These are phyloP conservation scores for Gorgonomyces haynaldii DNA, from an alignment of 192 early-diverging fungal genomes.

Conservation along the genomic window DNA sequence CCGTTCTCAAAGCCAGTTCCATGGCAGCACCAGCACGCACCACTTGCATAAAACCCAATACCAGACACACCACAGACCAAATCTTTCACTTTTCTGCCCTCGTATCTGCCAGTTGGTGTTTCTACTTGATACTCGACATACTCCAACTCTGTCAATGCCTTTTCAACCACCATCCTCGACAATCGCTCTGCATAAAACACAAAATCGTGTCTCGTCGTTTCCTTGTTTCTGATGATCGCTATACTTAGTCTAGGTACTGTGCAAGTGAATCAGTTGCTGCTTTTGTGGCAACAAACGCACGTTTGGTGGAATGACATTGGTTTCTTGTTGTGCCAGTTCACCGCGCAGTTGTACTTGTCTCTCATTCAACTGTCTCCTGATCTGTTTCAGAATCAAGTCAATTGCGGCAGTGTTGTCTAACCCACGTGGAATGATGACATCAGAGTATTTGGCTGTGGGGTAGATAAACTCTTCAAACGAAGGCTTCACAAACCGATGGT, in stretches of 20 bases:
- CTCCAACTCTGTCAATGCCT: slow-evolving; percentile 56
- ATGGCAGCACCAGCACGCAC: slow-evolving; percentile 83
- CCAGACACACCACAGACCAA: slow-evolving; percentile 6
- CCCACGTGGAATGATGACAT: slow-evolving; percentile 82
- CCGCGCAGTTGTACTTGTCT: slow-evolving; percentile 29
- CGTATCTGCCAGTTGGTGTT: slow-evolving; percentile 52
- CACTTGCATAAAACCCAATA: slow-evolving; percentile 53
- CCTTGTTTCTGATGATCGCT: slow-evolving; percentile 65
- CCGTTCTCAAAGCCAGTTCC: slow-evolving; percentile 74
- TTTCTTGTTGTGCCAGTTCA: slow-evolving; percentile 10
- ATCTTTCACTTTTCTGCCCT: slow-evolving; percentile 40
- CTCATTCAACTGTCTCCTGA: slow-evolving; percentile 71
- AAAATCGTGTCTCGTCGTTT: slow-evolving; percentile 69
- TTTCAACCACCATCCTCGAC: slow-evolving; percentile 72
- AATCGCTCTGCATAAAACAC: slow-evolving; percentile 86
- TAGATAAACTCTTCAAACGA: slow-evolving; percentile 84
- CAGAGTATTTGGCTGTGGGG: slow-evolving; percentile 87
- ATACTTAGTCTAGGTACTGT: no score
- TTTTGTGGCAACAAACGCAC: slow-evolving; percentile 35
- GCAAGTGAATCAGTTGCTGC: slow-evolving; percentile 34
- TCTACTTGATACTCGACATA: slow-evolving; percentile 30
- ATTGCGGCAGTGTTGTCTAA: slow-evolving; percentile 85
- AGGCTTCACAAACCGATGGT: slow-evolving; percentile 86
- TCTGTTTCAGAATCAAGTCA: slow-evolving; percentile 81
- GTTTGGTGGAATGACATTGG: slow-evolving; percentile 14